These are phyloP conservation scores for Umbelopsis isabellina DNA, from an alignment of 192 early-diverging fungal species.

Conservation along the genomic window DNA sequence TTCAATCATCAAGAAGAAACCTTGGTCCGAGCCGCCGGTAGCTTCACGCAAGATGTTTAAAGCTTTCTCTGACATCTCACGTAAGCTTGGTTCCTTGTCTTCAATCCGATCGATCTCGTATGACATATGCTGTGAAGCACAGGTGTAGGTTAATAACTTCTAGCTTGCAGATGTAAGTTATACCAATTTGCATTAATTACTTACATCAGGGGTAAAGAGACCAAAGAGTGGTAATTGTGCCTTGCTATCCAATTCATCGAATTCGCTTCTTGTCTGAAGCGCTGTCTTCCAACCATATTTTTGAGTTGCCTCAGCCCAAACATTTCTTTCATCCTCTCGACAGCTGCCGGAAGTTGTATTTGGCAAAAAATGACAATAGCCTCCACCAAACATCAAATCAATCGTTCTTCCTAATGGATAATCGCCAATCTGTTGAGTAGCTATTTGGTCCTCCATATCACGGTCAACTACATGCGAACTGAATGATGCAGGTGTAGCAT, in stretches of 20 bases:
- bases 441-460: conserved; percentile 86
- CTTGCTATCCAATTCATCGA: conserved; percentile 54
- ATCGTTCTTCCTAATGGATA: conserved; percentile 80
- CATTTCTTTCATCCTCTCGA: conserved; percentile 73
- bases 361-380: conserved; percentile 87
- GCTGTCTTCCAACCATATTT: conserved; percentile 67
- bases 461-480: conserved; percentile 81
- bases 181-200: not conserved
- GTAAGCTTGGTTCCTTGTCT: conserved; percentile 73
- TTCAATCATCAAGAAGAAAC: conserved; percentile 98
- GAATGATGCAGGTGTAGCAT: conserved; percentile 85
- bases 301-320: conserved; percentile 59
- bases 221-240: conserved; percentile 69
- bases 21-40: conserved; percentile 53
- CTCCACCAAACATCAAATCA: conserved; percentile 93
- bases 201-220: conserved; percentile 72
- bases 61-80: conserved; percentile 86
- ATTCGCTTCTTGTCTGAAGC: conserved; percentile 57
- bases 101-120: conserved; percentile 87
- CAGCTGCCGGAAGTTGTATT: conserved; percentile 67
- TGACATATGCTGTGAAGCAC: conserved; percentile 73
- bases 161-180: not conserved
- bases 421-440: conserved; percentile 88
- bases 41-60: conserved; percentile 67
- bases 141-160: not conserved